These are phyloP conservation scores for Fraxinus latifolia DNA, from an alignment of 305 asterid species.

Conservation along the genomic window DNA sequence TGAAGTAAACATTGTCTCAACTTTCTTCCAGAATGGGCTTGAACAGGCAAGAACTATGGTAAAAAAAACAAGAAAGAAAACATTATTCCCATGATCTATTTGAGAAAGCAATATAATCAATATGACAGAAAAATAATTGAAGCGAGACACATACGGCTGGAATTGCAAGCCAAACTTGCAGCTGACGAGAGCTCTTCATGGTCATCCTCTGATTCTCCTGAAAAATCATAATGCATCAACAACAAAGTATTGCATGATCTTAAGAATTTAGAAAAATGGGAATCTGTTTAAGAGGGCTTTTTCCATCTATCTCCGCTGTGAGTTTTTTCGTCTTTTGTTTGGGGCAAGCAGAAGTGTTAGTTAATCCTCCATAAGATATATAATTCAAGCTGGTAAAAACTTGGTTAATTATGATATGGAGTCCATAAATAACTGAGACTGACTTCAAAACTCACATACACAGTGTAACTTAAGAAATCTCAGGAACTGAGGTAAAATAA, in stretches of 20 bases:
- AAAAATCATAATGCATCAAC: slow-evolving; percentile 19
- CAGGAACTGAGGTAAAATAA: not conserved
- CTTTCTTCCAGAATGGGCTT: slow-evolving; percentile 75
- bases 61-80: not conserved
- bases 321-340: slow-evolving; percentile 1
- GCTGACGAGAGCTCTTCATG: slow-evolving; percentile 79
- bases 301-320: not conserved
- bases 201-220: slow-evolving; percentile 94
- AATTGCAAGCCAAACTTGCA: slow-evolving; percentile 66
- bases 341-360: not conserved
- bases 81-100: slow-evolving; percentile 4
- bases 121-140: slow-evolving; percentile 6
- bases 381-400: slow-evolving; percentile 15
- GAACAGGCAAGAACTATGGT: slow-evolving; percentile 71
- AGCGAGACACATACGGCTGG: slow-evolving; percentile 49
- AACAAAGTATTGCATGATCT: slow-evolving; percentile 15
- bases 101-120: slow-evolving; percentile 4
- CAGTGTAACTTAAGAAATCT: not conserved
- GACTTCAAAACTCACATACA: not conserved
- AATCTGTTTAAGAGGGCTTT: not conserved
- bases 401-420: not conserved
- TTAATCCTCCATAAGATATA: not conserved
- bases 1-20: slow-evolving; percentile 67
- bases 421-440: not conserved
- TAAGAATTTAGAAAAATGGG: slow-evolving; percentile 3